Evolutionary conservation across 2,329 filamentous ascomycete species (phyloP).

Genomic region (Anisogramma anomala): DNA sequence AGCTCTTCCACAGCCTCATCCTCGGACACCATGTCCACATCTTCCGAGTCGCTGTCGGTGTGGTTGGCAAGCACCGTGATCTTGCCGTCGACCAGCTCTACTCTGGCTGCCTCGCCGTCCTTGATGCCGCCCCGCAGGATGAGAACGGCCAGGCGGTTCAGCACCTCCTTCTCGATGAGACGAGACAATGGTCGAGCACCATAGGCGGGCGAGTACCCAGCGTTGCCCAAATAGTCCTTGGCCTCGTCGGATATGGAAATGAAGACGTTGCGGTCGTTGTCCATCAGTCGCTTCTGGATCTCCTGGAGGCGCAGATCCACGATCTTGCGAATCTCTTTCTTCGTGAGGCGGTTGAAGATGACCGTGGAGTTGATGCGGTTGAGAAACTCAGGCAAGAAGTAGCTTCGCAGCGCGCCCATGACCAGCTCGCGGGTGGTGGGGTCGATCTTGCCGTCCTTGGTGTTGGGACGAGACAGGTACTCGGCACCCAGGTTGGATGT

Average conservation of each 20-base stretch:
- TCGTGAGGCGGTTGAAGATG: constrained; percentile 95
- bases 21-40: constrained; percentile 56
- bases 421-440: constrained; percentile 76
- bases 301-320: constrained; percentile 81
- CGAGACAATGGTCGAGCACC: constrained; percentile 80
- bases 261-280: constrained; percentile 74
- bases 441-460: constrained; percentile 75
- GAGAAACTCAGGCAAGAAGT: constrained; percentile 96
- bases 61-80: constrained; percentile 80
- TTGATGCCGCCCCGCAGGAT: constrained; percentile 75
- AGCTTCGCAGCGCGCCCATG: constrained; percentile 81
- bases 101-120: constrained; percentile 73
- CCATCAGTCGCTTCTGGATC: constrained; percentile 79
- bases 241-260: constrained; percentile 77
- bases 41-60: constrained; percentile 46
- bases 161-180: constrained; percentile 92
- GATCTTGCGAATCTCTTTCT: constrained; percentile 83
- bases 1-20: constrained; percentile 54
- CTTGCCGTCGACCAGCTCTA: constrained; percentile 68
- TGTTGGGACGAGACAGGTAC: constrained; percentile 70
- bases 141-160: constrained; percentile 84
- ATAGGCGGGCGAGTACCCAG: constrained; percentile 91
- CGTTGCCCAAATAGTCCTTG: constrained; percentile 82
- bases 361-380: constrained; percentile 94
- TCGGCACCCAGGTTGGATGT: constrained; percentile 95